Base-by-base conservation (phyloP, 2,329 filamentous ascomycete species). In the Talaromyces sp. region DNA sequence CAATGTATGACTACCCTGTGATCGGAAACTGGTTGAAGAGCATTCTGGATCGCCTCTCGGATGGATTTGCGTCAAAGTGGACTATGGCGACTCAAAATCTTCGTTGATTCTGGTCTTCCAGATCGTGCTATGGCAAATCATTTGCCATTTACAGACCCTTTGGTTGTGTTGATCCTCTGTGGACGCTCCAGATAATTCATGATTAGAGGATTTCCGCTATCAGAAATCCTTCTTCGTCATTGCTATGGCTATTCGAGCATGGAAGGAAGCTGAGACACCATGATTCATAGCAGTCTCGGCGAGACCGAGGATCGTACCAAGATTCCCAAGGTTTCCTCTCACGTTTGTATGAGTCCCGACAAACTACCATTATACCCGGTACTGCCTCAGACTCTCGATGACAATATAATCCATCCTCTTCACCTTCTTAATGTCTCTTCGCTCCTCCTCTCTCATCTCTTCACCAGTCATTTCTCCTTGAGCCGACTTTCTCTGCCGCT, bases 11-110 rank as follows among this genome's bases (percentile, higher is more conserved):
- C 8, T 29, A 61, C 27, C 58, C 58, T 19, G 19, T 10, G 1
- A 17, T 61, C 22, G 58, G 38, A n/a, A 61, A 45, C 40, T 61
- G 58, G 58, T 49, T 61, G 40, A 61, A 61, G 58, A n/a, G 40
- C 8, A 61, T 61, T 29, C 34, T 61, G 58, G 58, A 61, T 61
- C 58, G 29, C 6, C 58, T 61, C 25, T 61, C 58, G 11, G 38
- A 34, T 11, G 58, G 58, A 17, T 61, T 61, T 49, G 40, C 58
- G 5, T 25, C 36, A 10, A 61, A 61, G 19, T 61, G 58, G 58
- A 47, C 15, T 47, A 22, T 61, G 58, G 36, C 36, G 7, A 43
- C 36, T n/a, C 36, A 31, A 43, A 47, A 22, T 60, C 13, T 43
- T 25, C 38, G 22, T 29, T 61, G 38, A 61, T 49, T 61, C 1